phyloP scores from a whole-genome alignment of 2,329 filamentous ascomycete genomes.

The Fusarium caatingaense region DNA sequence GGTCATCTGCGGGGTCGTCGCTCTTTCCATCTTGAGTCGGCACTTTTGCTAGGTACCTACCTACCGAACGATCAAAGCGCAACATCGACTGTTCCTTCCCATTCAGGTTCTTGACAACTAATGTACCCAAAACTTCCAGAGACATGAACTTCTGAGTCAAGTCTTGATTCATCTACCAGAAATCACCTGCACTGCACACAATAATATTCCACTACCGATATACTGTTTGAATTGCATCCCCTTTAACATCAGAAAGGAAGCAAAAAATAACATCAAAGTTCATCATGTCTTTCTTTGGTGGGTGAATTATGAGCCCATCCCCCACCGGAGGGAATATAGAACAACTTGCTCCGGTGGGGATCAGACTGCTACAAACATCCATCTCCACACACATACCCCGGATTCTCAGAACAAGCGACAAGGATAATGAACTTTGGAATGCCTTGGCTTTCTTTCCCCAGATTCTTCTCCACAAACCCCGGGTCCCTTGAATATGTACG shows the following conservation, averaged over 20 bases:
- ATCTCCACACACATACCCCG: slow-evolving; percentile 13
- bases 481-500: not conserved
- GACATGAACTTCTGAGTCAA: not conserved
- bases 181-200: not conserved
- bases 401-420: slow-evolving; percentile 1
- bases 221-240: not conserved
- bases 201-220: not conserved
- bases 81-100: not conserved
- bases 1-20: slow-evolving; percentile 4
- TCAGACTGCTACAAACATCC: not conserved
- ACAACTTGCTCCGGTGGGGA: slow-evolving; percentile 8
- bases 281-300: not conserved
- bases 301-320: not conserved
- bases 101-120: not conserved
- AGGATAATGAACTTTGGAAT: not conserved
- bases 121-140: not conserved
- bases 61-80: not conserved
- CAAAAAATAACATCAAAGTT: not conserved
- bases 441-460: slow-evolving; percentile 10
- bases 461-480: slow-evolving; percentile 18
- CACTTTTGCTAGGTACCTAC: not conserved
- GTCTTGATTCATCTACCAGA: not conserved
- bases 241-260: not conserved
- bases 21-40: not conserved
- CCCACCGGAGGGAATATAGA: slow-evolving; percentile 7